Conservation (phyloP, 2,329 filamentous ascomycete species). For the Lasiodiplodia theobromae region DNA sequence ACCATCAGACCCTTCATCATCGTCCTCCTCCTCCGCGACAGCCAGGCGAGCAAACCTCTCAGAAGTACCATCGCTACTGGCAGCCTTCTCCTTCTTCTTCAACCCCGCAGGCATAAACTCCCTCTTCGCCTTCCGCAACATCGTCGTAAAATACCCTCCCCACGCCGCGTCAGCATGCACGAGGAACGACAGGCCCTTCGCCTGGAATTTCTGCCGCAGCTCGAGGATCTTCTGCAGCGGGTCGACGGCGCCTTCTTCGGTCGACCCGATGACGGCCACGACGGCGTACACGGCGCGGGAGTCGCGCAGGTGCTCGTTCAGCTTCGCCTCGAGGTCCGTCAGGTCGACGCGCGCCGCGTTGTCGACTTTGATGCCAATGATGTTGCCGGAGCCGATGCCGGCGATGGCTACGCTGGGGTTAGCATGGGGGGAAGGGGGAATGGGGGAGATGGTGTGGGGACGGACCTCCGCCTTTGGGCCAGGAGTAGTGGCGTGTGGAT, state of each 20-base stretch:
- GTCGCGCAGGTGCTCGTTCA: constrained; percentile 42
- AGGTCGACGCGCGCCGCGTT: constrained; percentile 50
- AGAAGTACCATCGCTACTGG: constrained; percentile 31
- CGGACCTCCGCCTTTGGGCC: constrained; percentile 57
- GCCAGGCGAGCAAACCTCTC: constrained; percentile 41
- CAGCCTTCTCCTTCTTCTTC: constrained; percentile 32
- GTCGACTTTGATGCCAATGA: constrained; percentile 52
- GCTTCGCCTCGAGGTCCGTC: constrained; percentile 40
- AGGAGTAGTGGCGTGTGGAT: constrained; percentile 57
- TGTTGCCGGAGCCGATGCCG: constrained; percentile 53
- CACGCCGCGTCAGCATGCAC: constrained; percentile 59
- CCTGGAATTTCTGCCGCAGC: constrained; percentile 52
- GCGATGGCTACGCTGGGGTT: constrained; percentile 48
- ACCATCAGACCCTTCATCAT: no score
- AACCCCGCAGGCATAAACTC: no score
- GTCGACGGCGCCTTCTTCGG: constrained; percentile 58
- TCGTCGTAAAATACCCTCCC: constrained; percentile 59
- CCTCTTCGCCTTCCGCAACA: constrained; percentile 45
- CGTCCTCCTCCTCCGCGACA: constrained; percentile 31
- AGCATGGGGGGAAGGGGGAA: neutral
- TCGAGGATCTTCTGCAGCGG: constrained; percentile 47
- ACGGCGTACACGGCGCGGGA: constrained; percentile 51
- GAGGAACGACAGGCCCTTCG: constrained; percentile 53
- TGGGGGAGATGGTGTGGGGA: no score
- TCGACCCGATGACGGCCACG: constrained; percentile 57